Percentiles rank a stretch among this genome's conserved stretches.
Evolutionary conservation across 768 basidiomycete genomes (phyloP).

Genomic region (Sarcodon aspratus): DNA sequence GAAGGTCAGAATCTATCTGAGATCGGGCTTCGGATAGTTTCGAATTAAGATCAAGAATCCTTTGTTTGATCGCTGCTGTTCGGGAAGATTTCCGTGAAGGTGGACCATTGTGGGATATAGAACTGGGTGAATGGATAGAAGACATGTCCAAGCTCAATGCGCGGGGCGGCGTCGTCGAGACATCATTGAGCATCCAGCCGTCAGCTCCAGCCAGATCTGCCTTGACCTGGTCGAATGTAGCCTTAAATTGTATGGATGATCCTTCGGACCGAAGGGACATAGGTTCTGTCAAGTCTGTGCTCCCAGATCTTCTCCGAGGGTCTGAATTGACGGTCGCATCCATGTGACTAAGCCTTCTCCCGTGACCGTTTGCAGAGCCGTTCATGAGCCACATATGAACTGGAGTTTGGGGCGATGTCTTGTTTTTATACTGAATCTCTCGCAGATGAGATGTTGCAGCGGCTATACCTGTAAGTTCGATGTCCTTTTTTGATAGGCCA

Average conservation of each 20-base stretch:
- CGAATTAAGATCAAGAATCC: conserved; percentile 54
- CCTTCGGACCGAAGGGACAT: conserved; percentile 46
- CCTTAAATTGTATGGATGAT: conserved; percentile 54
- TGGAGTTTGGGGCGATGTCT: conserved; percentile 10
- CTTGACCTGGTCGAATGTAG: conserved; percentile 81
- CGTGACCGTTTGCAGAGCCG: conserved; percentile 1
- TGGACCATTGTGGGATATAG: conserved; percentile 4
- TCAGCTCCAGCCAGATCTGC: conserved; percentile 60
- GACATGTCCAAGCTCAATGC: conserved; percentile 19
- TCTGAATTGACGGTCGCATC: neutral
- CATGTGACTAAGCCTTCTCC: conserved; percentile 1
- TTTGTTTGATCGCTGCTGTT: conserved; percentile 42
- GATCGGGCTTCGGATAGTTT: conserved; percentile 40
- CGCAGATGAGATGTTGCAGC: conserved; percentile 79
- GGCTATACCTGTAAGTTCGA: conserved; percentile 72
- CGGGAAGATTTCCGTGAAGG: conserved; percentile 34
- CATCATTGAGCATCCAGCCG: conserved; percentile 20
- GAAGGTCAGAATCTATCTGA: conserved; percentile 57
- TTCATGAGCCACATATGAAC: conserved; percentile 27
- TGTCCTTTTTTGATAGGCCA: conserved; percentile 56
- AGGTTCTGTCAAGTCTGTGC: conserved; percentile 30
- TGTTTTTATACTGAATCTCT: conserved; percentile 38
- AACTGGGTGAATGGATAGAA: conserved; percentile 6
- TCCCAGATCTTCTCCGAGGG: neutral
- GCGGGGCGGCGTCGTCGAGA: conserved; percentile 16